Conservation (phyloP, 1,139 yeast genomes). For the Yamadazyma buinensis region DNA sequence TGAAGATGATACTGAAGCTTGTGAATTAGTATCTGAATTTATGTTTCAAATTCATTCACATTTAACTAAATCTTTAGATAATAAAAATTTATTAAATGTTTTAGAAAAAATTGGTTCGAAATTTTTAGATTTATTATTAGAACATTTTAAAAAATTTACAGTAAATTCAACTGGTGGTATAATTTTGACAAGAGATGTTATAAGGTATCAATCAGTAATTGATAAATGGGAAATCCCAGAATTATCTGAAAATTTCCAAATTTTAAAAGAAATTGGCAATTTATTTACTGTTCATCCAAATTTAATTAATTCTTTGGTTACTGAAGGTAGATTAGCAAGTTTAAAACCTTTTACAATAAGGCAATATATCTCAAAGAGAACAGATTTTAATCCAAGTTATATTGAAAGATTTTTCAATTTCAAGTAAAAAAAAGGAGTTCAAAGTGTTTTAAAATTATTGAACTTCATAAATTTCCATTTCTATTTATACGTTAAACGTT, state of each 20-base stretch:
- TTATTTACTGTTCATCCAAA: conserved; percentile 72
- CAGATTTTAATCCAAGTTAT: conserved; percentile 61
- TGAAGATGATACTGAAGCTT: conserved; percentile 63
- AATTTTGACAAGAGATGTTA: conserved; percentile 79
- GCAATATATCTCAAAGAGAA: conserved; percentile 67
- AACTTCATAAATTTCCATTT: too few relatives aligned
- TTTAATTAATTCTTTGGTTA: conserved; percentile 70
- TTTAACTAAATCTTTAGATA: conserved; percentile 37
- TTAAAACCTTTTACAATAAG: conserved; percentile 65
- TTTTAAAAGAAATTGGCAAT: conserved; percentile 80
- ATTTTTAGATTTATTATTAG: conserved; percentile 57
- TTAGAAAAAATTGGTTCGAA: conserved; percentile 58
- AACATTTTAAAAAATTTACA: conserved; percentile 71
- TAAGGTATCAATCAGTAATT: conserved; percentile 69
- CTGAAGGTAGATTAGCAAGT: conserved; percentile 74
- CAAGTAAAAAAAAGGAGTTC: too few relatives aligned
- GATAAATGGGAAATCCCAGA: conserved; percentile 68
- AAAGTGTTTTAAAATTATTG: too few relatives aligned
- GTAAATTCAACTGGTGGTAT: conserved; percentile 84
- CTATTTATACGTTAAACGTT: too few relatives aligned
- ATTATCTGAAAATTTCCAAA: conserved; percentile 64
- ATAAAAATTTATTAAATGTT: conserved; percentile 50
- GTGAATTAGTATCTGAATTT: conserved; percentile 59
- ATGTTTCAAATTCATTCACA: conserved; percentile 42
- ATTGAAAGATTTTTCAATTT: conserved; percentile 47